These are phyloP conservation scores for Cystobasidium tubakii DNA, from an alignment of 768 basidiomycete genomes.

Conservation along the genomic window DNA sequence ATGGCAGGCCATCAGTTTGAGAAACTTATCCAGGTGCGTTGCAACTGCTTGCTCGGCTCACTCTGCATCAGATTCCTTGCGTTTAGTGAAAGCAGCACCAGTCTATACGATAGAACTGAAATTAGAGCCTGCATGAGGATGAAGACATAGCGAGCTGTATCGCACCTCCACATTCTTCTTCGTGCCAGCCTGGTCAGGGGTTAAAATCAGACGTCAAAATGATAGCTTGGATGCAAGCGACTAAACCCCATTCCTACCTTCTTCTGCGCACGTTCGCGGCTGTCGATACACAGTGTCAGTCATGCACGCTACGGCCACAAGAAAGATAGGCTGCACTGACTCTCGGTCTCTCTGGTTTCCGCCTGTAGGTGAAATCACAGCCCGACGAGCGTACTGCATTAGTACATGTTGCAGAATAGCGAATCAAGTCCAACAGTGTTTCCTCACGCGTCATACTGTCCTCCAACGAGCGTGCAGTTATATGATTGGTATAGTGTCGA, in stretches of 20 bases:
- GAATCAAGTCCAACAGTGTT: neutral
- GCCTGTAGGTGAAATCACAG: neutral
- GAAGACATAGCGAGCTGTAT: neutral
- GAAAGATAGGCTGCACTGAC: neutral
- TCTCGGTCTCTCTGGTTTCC: conserved; percentile 10
- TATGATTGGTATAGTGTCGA: neutral
- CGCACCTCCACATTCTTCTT: neutral
- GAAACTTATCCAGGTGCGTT: no score
- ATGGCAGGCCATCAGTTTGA: neutral
- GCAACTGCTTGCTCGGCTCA: neutral
- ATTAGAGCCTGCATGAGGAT: neutral
- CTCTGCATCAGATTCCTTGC: conserved; percentile 30
- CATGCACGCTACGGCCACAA: neutral
- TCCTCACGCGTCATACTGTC: neutral
- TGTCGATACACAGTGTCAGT: neutral
- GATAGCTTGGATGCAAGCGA: neutral
- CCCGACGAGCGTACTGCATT: no score
- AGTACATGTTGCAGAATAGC: neutral
- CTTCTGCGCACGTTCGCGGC: conserved; percentile 14
- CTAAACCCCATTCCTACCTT: conserved; percentile 1
- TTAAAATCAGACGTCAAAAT: neutral
- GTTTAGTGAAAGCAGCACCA: conserved; percentile 3
- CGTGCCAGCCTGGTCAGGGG: conserved; percentile 4
- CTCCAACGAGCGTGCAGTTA: neutral
- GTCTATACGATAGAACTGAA: neutral